These are phyloP conservation scores for Quillaja saponaria DNA, from an alignment of 306 rosid genomes.

Conservation along the genomic window DNA sequence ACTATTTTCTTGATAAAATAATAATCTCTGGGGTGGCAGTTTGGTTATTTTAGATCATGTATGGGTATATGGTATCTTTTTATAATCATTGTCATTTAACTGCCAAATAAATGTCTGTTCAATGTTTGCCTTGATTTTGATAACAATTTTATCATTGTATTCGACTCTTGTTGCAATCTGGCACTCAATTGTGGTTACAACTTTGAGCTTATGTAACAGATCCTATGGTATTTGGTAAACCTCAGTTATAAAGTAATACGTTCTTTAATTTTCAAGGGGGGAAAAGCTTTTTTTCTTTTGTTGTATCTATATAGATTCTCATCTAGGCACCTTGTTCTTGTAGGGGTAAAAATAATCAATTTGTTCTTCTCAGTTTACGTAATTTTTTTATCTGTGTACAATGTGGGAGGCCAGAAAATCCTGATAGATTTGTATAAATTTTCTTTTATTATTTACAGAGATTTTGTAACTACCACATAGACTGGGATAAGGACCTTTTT, in stretches of 20 bases:
- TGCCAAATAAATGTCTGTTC: constrained; percentile 1
- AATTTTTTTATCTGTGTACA: too few species aligned
- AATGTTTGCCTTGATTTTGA: constrained; percentile 22
- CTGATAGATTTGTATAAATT: too few species aligned
- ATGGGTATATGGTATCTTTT: constrained; percentile 9
- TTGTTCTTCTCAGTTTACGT: too few species aligned
- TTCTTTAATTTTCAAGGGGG: too few species aligned
- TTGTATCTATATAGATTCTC: too few species aligned
- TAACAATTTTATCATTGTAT: neutral
- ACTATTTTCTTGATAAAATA: constrained; percentile 13
- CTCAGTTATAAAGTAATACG: neutral
- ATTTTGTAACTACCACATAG: neutral
- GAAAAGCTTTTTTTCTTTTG: too few species aligned
- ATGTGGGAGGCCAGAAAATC: too few species aligned
- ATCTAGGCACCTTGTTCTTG: too few species aligned
- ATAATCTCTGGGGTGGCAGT: neutral
- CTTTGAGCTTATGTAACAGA: neutral
- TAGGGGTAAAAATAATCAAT: too few species aligned
- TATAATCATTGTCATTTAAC: constrained; percentile 22
- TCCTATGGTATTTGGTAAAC: neutral
- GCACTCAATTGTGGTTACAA: too few species aligned
- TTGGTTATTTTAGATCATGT: neutral
- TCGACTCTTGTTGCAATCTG: too few species aligned
- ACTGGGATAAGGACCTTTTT: neutral
- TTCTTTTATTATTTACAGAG: too few species aligned